A percentile compares a stretch with the other conserved stretches of the same genome.
Conservation (phyloP, 2,329 filamentous ascomycete genomes). For the Aspergillus pseudonomiae region DNA sequence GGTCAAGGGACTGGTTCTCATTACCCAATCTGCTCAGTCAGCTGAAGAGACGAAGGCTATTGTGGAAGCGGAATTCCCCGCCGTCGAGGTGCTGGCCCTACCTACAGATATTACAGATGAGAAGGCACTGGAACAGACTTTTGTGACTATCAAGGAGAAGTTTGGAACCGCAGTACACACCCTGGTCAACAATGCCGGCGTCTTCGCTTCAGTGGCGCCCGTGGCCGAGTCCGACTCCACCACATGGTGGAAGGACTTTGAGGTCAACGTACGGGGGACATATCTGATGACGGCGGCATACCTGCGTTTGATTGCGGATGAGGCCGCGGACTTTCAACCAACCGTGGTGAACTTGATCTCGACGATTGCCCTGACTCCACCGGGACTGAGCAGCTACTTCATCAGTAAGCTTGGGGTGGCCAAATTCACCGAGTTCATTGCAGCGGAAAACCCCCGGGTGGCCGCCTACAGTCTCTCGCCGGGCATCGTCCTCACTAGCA, state of each 20-base stretch:
- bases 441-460: not conserved
- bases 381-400: not conserved
- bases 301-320: not conserved
- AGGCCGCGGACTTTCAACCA: not conserved
- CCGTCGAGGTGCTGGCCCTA: not conserved
- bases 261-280: not conserved
- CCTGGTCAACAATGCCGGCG: not conserved
- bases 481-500: not conserved
- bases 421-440: slow-evolving; percentile 1
- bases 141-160: not conserved
- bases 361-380: not conserved
- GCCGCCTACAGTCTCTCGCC: not conserved
- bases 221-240: not conserved
- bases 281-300: not conserved
- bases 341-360: not conserved
- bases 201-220: not conserved
- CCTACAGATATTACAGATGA: not conserved
- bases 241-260: not conserved
- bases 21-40: not conserved
- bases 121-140: not conserved
- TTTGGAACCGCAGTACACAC: not conserved
- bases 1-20: not conserved
- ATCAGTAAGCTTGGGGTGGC: slow-evolving; percentile 1
- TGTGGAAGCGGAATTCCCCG: not conserved
- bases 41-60: not conserved